Base-by-base conservation (phyloP, 2,329 filamentous ascomycete genomes). In the Aureobasidium sp. region DNA sequence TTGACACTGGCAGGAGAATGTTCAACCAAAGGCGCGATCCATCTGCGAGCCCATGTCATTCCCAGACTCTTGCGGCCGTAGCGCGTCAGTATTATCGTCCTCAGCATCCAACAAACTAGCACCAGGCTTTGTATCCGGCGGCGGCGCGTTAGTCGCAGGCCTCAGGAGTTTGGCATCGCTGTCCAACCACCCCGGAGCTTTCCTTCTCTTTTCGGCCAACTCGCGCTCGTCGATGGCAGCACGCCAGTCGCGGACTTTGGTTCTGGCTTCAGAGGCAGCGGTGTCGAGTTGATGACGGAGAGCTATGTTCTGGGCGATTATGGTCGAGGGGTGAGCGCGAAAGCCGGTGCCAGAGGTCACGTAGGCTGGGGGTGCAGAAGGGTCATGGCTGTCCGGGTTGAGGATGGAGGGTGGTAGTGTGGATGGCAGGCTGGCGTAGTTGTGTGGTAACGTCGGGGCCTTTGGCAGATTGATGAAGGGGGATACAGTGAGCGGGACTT, bases 391-490 rank as follows among this genome's bases (percentile, higher is more conserved):
- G 41, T 51, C 48, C 57, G 51, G 36, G 62, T 81, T 81, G 8
- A 85, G 82, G 37, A 85, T 81, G 1, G 89, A 89, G 1, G 85
- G 85, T 0, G 94, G 93, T 0, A 97, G 84, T 2, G 91, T 89
- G 0, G 91, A 93, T 0, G 93, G 90, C 71, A 97, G 87, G 11
- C 86, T 83, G 72, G 92, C 93, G 82, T 97, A 97, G 68, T 91
- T 96, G 79, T 97, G 97, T 29, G 94, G 93, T 8, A 99, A 85
- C 0, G 92, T 96, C 25, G 92, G 89, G 30, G 93, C 88, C 34
- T 90, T 88, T 11, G 94, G 94, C 36, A 99, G 87, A 63, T 88
- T 89, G 69, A 97, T 85, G 78, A 97, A 97, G 30, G 94, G 94
- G 3, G 93, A 97, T 48, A 97, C 91, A 54, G 91, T 95, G 61